phyloP scores from a whole-genome alignment of 2,329 filamentous ascomycete species.

The Phaeoacremonium minimum region DNA sequence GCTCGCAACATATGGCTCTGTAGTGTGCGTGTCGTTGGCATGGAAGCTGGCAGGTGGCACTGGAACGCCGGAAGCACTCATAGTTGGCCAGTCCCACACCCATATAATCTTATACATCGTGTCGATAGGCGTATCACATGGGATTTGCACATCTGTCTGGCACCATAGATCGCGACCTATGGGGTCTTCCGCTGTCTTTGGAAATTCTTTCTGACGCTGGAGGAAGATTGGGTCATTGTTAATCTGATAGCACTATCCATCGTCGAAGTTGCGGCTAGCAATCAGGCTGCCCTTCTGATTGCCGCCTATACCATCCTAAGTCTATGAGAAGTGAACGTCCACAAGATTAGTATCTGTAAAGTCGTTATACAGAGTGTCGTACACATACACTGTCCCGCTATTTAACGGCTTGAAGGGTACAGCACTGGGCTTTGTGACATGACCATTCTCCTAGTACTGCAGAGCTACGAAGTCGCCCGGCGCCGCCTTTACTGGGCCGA shows the following conservation, averaged over 20 bases:
- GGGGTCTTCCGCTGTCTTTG: conserved; percentile 41
- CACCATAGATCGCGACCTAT: conserved; percentile 65
- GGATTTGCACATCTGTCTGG: conserved; percentile 75
- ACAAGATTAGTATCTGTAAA: no score
- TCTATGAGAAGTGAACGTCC: conserved; percentile 71
- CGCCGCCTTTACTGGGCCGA: conserved; percentile 57
- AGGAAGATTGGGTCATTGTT: conserved; percentile 55
- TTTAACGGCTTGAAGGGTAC: conserved; percentile 57
- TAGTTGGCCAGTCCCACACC: conserved; percentile 89
- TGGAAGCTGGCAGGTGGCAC: no score
- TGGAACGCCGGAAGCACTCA: conserved; percentile 35
- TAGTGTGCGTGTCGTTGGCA: no score
- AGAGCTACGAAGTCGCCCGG: conserved; percentile 62
- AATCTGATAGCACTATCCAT: conserved; percentile 81
- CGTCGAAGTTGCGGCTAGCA: conserved; percentile 76
- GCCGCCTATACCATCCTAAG: conserved; percentile 70
- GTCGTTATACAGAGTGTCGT: conserved; percentile 58
- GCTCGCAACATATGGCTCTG: no score
- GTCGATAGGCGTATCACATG: conserved; percentile 53
- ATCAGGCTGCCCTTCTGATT: conserved; percentile 73
- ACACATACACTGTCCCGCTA: conserved; percentile 67
- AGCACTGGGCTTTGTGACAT: conserved; percentile 57
- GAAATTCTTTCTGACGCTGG: conserved; percentile 52
- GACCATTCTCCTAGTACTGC: conserved; percentile 69
- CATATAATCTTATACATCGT: conserved; percentile 80